Evolutionary conservation across 352 stramenopile species (phyloP).

Genomic region (Phytophthora fragariae): DNA sequence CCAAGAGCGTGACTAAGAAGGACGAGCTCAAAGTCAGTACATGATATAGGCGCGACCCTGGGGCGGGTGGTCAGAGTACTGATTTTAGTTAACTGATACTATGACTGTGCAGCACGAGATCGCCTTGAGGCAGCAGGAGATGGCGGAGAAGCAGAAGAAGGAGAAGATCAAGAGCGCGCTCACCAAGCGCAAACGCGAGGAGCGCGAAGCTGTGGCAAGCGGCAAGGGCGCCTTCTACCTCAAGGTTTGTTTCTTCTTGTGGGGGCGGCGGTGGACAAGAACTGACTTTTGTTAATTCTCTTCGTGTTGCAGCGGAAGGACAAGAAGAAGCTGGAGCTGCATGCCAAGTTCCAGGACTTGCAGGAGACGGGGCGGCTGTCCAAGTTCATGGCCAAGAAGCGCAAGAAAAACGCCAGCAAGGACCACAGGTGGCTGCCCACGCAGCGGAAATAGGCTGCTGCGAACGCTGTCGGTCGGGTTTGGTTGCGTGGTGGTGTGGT

Average conservation of each 20-base stretch:
- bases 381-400: constrained; percentile 95
- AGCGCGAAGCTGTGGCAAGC: constrained; percentile 88
- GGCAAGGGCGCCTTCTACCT: constrained; percentile 94
- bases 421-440: constrained; percentile 92
- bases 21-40: constrained; percentile 79
- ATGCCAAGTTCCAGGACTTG: constrained; percentile 92
- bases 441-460: constrained; percentile 62
- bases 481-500: not conserved
- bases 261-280: no score
- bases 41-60: no score
- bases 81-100: not conserved
- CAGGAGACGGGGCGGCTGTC: constrained; percentile 88
- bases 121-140: constrained; percentile 70
- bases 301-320: constrained; percentile 75
- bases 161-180: constrained; percentile 74
- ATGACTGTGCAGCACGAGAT: constrained; percentile 61
- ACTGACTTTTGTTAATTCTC: no score
- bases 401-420: constrained; percentile 94
- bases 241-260: constrained; percentile 50
- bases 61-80: not conserved
- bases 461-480: not conserved
- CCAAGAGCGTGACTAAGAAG: constrained; percentile 73
- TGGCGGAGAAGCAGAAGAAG: constrained; percentile 79
- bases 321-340: constrained; percentile 92
- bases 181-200: constrained; percentile 86